These are phyloP conservation scores for Quercus bicolor DNA, from an alignment of 306 rosid genomes.

Conservation along the genomic window DNA sequence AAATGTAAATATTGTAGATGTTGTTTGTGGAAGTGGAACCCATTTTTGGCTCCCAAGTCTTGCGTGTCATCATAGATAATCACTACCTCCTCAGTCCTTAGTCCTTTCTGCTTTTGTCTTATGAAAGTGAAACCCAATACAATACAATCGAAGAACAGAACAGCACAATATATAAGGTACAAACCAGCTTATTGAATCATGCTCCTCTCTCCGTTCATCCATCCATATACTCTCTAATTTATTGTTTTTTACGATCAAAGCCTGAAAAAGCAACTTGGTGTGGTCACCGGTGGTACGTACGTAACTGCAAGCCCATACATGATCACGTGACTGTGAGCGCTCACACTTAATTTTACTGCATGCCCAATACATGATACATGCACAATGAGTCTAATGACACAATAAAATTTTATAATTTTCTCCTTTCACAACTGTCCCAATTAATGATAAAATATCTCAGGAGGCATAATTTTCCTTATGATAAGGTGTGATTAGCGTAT, in stretches of 20 bases:
- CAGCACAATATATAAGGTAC: background rate
- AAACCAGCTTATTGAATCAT: background rate
- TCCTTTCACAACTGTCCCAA: no score
- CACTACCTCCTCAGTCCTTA: conserved; percentile 10
- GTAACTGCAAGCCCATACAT: no score
- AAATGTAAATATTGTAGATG: background rate
- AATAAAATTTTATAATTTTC: no score
- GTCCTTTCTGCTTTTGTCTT: background rate
- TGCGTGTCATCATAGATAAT: conserved; percentile 36
- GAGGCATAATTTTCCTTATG: no score
- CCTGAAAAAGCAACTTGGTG: background rate
- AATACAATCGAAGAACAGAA: background rate
- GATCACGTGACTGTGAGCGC: no score
- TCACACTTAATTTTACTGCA: no score
- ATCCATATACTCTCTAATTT: background rate
- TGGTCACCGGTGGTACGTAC: no score
- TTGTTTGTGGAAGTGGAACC: conserved; percentile 38
- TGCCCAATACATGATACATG: no score
- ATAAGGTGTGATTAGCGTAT: no score
- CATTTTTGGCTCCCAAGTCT: conserved; percentile 26
- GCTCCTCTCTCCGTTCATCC: background rate
- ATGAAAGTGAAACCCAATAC: conserved; percentile 2
- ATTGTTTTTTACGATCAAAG: no score
- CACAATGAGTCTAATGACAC: no score
- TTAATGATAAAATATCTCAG: no score